phyloP scores from a whole-genome alignment of 148 eudicot genomes.

The Polygonum maritimum region DNA sequence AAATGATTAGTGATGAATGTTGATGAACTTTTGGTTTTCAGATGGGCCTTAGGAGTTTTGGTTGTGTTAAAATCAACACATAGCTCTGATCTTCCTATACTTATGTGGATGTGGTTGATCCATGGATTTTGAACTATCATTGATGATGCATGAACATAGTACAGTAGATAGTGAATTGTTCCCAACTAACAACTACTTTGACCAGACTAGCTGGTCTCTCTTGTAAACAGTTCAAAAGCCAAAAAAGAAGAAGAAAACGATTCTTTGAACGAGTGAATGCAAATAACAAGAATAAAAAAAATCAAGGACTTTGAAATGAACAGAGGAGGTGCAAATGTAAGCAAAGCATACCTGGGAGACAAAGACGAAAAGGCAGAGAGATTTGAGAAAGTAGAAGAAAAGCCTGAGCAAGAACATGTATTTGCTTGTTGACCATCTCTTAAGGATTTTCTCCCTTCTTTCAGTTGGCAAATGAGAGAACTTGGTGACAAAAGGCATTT shows the following conservation, averaged over 20 bases:
- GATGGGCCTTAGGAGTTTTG: no score
- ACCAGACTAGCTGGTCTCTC: no score
- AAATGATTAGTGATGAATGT: no score
- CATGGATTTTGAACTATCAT: neutral
- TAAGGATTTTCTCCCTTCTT: conserved; percentile 47
- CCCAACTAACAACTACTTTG: no score
- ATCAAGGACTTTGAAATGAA: neutral
- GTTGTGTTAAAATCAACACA: no score
- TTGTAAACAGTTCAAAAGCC: no score
- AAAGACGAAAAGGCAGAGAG: conserved; percentile 40
- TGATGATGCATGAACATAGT: no score
- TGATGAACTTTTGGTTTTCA: no score
- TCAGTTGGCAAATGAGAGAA: conserved; percentile 34
- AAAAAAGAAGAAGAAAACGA: no score
- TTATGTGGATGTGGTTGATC: neutral
- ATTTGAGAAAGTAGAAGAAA: conserved; percentile 47
- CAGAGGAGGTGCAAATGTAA: neutral
- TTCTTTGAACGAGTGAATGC: no score
- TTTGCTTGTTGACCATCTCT: conserved; percentile 38
- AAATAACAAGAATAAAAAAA: neutral
- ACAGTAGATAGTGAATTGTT: no score
- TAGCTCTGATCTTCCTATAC: no score
- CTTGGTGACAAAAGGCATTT: conserved; percentile 58
- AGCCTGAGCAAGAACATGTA: conserved; percentile 39
- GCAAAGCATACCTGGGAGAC: conserved; percentile 38